Conservation (phyloP, 768 basidiomycete species). For the Termitomyces sp. region DNA sequence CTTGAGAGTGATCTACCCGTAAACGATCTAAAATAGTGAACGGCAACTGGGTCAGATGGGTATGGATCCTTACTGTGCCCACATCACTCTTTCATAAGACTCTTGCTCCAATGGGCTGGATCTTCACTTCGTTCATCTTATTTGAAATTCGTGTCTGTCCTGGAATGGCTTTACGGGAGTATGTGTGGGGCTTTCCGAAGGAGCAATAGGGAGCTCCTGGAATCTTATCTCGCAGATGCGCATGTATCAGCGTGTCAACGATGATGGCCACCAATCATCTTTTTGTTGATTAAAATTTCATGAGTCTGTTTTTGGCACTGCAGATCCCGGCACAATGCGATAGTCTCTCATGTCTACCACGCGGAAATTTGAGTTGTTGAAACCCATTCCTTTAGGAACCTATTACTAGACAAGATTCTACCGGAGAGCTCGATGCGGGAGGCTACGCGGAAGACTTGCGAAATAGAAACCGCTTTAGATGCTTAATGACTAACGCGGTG, state of each 20-base stretch:
- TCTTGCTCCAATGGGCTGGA: constrained; percentile 15
- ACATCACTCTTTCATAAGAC: constrained; percentile 1
- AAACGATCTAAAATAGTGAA: background rate
- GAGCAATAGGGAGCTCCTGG: background rate
- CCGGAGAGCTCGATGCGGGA: constrained; percentile 3
- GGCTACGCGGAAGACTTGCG: constrained; percentile 5
- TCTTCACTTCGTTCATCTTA: constrained; percentile 12
- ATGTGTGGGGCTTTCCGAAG: background rate
- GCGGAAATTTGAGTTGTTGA: constrained; percentile 18
- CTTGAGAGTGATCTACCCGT: background rate
- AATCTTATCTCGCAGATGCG: background rate
- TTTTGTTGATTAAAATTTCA: background rate
- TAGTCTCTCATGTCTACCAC: constrained; percentile 32
- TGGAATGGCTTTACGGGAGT: background rate
- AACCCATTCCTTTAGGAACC: background rate
- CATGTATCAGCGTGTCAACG: background rate
- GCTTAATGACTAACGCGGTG: constrained; percentile 24
- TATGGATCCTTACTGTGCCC: background rate
- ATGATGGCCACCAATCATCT: background rate
- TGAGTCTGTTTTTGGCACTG: constrained; percentile 3
- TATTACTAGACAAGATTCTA: constrained; percentile 1
- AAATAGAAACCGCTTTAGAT: constrained; percentile 8
- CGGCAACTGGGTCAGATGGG: background rate
- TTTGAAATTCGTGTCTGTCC: background rate
- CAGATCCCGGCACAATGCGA: constrained; percentile 13